Percentiles rank a stretch among this genome's conserved stretches.
Conservation (phyloP, 208 protist species). For the Acanthamoeba triangularis region DNA sequence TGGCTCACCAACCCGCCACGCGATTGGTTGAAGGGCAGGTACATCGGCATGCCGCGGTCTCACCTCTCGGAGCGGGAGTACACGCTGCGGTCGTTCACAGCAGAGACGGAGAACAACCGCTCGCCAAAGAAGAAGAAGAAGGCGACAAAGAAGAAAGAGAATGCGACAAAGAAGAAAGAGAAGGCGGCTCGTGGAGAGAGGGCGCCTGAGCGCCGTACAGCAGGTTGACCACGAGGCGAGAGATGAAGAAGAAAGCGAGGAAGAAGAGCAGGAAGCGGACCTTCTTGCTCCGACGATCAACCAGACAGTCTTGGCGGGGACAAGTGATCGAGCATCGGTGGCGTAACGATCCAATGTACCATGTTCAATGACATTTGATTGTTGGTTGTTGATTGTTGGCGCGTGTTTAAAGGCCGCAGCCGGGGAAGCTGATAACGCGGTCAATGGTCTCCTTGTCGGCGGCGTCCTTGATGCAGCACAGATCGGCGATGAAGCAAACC, state of each 20-base stretch:
- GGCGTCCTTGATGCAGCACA: neutral
- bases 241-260: neutral
- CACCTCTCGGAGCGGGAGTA: neutral
- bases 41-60: slow-evolving; percentile 35
- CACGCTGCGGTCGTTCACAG: neutral
- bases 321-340: too few relatives aligned
- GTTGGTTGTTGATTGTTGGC: too few relatives aligned
- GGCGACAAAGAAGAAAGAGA: neutral
- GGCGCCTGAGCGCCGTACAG: neutral
- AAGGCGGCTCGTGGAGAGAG: too few relatives aligned
- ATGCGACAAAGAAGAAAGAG: neutral
- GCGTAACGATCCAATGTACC: too few relatives aligned
- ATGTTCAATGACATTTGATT: too few relatives aligned
- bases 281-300: too few relatives aligned
- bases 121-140: neutral
- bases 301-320: too few relatives aligned
- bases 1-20: neutral
- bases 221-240: neutral
- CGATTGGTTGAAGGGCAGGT: neutral
- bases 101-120: neutral
- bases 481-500: slow-evolving; percentile 41
- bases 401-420: neutral
- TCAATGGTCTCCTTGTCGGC: neutral
- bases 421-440: neutral
- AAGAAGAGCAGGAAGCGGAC: too few relatives aligned